phyloP scores from a whole-genome alignment of 2,329 filamentous ascomycete genomes.

The Monilinia laxa region DNA sequence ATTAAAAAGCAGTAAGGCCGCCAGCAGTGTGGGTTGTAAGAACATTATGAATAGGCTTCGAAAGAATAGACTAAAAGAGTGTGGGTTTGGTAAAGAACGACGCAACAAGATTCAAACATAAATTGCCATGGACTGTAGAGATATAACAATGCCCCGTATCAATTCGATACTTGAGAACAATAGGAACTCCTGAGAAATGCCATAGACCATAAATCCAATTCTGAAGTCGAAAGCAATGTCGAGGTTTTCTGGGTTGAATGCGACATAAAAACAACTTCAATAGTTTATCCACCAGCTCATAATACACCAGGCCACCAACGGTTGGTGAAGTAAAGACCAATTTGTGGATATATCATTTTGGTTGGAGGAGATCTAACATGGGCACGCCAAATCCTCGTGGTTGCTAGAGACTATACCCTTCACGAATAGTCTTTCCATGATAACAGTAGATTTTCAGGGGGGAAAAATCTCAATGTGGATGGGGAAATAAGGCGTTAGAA shows the following conservation, averaged over 20 bases:
- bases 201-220: background rate
- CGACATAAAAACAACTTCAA: background rate
- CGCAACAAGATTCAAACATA: constrained; percentile 1
- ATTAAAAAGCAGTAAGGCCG: background rate
- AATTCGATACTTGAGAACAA: background rate
- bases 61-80: constrained; percentile 9
- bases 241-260: background rate
- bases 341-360: background rate
- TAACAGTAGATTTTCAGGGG: constrained; percentile 1
- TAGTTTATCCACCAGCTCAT: background rate
- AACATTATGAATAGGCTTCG: background rate
- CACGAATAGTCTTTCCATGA: background rate
- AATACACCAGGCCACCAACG: background rate
- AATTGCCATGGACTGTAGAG: background rate
- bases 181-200: background rate
- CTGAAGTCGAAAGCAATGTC: background rate
- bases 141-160: constrained; percentile 15
- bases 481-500: background rate
- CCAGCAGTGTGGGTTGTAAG: background rate
- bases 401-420: constrained; percentile 4
- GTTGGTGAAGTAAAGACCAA: background rate
- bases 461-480: background rate
- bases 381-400: constrained; percentile 1
- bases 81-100: constrained; percentile 5
- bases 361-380: background rate